phyloP scores from a whole-genome alignment of 345 rosid genomes.

The Dipteronia dyeriana region DNA sequence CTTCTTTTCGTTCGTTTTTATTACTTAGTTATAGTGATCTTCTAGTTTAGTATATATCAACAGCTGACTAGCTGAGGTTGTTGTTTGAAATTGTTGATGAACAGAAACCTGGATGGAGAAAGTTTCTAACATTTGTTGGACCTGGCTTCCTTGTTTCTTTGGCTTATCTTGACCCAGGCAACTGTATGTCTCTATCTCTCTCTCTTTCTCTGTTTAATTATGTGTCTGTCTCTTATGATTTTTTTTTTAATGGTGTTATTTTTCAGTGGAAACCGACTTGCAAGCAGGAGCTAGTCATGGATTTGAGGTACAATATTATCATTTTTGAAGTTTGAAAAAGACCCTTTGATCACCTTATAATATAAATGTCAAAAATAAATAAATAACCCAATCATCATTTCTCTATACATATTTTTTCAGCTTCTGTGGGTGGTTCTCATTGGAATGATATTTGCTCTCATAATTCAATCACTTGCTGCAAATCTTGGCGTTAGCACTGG shows the following conservation, averaged over 20 bases:
- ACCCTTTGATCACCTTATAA: no score
- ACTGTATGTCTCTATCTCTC: conserved; percentile 32
- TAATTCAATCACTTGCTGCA: conserved; percentile 70
- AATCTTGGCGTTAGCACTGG: conserved; percentile 77
- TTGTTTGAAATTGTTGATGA: background rate
- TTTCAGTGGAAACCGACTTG: conserved; percentile 76
- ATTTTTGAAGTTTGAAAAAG: no score
- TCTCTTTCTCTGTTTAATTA: background rate
- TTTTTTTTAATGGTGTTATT: background rate
- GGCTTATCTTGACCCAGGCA: conserved; percentile 73
- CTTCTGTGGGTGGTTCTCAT: conserved; percentile 61
- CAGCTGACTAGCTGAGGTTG: background rate
- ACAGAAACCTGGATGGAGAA: conserved; percentile 60
- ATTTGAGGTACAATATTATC: conserved; percentile 43
- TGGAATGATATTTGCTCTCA: conserved; percentile 63
- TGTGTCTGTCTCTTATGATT: background rate
- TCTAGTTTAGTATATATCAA: background rate
- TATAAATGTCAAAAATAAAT: no score
- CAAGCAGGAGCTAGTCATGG: conserved; percentile 66
- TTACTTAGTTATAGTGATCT: no score
- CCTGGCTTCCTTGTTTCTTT: conserved; percentile 67
- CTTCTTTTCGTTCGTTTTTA: no score
- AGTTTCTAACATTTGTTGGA: conserved; percentile 51
- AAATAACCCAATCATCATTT: background rate
- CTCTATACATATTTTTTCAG: no score